Evolutionary conservation across 2,329 filamentous ascomycete genomes (phyloP), one percentile per base, ranked within the genome.

Genomic region (Fusarium praegraminearum): DNA sequence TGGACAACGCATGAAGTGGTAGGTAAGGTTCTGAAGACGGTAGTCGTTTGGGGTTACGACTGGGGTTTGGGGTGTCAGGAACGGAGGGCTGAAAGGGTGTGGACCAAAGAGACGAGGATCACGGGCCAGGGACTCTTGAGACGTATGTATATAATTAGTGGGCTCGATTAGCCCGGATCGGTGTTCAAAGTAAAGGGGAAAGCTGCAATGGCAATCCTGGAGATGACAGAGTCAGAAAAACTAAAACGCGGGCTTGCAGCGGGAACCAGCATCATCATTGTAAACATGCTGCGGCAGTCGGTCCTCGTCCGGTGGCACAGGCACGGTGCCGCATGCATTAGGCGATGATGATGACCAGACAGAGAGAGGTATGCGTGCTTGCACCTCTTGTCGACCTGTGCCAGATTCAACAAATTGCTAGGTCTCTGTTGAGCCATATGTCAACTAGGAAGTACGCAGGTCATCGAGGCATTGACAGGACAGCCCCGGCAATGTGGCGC

Each of bases 21-120:
- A 57, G 67, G 71, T 74, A 73, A 64, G 71, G 71, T 74, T 71
- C 65, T 65, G 70, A 75, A 73, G 71, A 75, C 71, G 65, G 71
- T 74, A 73, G 73, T 74, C 70, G 73, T 75, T 75, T 74, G 71
- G 73, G 68, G 70, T 67, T 72, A 53, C 56, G 67, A 66, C 72
- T 73, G 65, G 72, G 72, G 60, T 50, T 56, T 38, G 51, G 57
- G 59, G 67, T 68, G 69, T 58, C 66, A 61, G 55, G 58, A 66
- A 62, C 60, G 53, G 70, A 74, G 65, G 73, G 71, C 71, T 74
- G 73, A 74, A 70, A 62, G 65, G 71, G 73, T 61, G 73, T 75
- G 69, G 53, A 61, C 59, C 66, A 67, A 75, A 52, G 49, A 69
- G 62, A 61, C 64, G 55, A 54, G 64, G 69, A 52, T 50, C 54